Evolutionary conservation across 306 rosid genomes (phyloP).

Genomic region (Pterocarpus macrocarpus): DNA sequence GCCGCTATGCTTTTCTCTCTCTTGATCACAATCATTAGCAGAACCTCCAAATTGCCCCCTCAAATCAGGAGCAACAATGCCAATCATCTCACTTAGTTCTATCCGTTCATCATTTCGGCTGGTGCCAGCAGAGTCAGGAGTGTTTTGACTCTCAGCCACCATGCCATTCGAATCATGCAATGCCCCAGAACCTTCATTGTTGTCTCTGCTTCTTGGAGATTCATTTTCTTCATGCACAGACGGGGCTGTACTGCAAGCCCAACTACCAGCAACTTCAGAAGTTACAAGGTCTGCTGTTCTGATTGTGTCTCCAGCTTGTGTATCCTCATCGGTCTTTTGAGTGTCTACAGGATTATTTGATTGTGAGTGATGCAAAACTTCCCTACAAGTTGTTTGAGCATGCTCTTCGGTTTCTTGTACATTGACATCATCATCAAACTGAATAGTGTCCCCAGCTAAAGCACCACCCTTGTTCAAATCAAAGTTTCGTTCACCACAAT

Average conservation of each 20-base stretch:
- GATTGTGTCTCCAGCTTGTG: constrained; percentile 66
- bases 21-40: constrained; percentile 48
- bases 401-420: constrained; percentile 71
- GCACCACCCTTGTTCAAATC: constrained; percentile 62
- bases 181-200: constrained; percentile 56
- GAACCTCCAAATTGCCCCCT: constrained; percentile 71
- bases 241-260: constrained; percentile 89
- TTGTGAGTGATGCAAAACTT: constrained; percentile 56
- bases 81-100: constrained; percentile 82
- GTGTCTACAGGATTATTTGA: constrained; percentile 59
- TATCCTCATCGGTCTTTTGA: constrained; percentile 63
- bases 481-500: constrained; percentile 57
- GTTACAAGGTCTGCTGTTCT: constrained; percentile 84
- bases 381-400: constrained; percentile 54
- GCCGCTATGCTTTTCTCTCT: constrained; percentile 44
- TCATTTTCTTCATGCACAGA: constrained; percentile 77
- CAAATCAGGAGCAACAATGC: constrained; percentile 86
- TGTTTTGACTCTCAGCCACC: constrained; percentile 73
- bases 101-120: constrained; percentile 61
- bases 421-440: constrained; percentile 72
- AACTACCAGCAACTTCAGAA: constrained; percentile 94
- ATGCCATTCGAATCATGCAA: constrained; percentile 58
- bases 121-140: constrained; percentile 53
- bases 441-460: constrained; percentile 74
- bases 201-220: constrained; percentile 63